Evolutionary conservation across 2,329 filamentous ascomycete species (phyloP).

Genomic region (Fusarium virguliforme): DNA sequence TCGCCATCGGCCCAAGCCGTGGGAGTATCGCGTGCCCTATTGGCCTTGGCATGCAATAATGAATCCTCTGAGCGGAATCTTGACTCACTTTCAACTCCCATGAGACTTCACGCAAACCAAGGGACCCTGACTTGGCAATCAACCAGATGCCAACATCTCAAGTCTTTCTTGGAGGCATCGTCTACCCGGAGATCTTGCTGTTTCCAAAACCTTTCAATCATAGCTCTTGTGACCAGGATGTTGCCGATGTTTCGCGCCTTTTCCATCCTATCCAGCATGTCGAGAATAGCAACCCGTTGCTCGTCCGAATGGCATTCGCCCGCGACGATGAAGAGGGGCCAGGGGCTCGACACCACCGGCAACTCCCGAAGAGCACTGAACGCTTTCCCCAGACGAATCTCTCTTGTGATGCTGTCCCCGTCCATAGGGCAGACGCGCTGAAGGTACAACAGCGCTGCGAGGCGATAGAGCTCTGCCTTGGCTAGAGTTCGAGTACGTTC

Average conservation of each 20-base stretch:
- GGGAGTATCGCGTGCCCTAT: neutral
- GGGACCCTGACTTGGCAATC: slow-evolving; percentile 5
- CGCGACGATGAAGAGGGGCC: slow-evolving; percentile 63
- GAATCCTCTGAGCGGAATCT: neutral
- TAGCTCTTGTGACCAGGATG: neutral
- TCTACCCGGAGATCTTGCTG: slow-evolving; percentile 11
- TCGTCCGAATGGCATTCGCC: slow-evolving; percentile 61
- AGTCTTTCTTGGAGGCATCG: neutral
- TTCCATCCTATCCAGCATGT: slow-evolving; percentile 16
- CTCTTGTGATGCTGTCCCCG: slow-evolving; percentile 2
- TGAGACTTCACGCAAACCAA: slow-evolving; percentile 9
- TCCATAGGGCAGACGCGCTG: slow-evolving; percentile 48
- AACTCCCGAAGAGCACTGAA: slow-evolving; percentile 53
- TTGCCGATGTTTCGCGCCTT: neutral
- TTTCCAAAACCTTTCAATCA: slow-evolving; percentile 30
- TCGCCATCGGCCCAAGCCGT: neutral
- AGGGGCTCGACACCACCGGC: slow-evolving; percentile 62
- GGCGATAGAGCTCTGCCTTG: slow-evolving; percentile 66
- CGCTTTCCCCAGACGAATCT: slow-evolving; percentile 35
- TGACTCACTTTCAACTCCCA: neutral
- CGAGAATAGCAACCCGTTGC: slow-evolving; percentile 60
- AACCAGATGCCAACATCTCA: slow-evolving; percentile 15
- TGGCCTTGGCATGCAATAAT: slow-evolving; percentile 1
- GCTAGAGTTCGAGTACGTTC: slow-evolving; percentile 32
- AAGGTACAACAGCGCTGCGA: slow-evolving; percentile 64